These are phyloP conservation scores for Xylariaceae sp. DNA, from an alignment of 2,329 filamentous ascomycete species.

Conservation along the genomic window DNA sequence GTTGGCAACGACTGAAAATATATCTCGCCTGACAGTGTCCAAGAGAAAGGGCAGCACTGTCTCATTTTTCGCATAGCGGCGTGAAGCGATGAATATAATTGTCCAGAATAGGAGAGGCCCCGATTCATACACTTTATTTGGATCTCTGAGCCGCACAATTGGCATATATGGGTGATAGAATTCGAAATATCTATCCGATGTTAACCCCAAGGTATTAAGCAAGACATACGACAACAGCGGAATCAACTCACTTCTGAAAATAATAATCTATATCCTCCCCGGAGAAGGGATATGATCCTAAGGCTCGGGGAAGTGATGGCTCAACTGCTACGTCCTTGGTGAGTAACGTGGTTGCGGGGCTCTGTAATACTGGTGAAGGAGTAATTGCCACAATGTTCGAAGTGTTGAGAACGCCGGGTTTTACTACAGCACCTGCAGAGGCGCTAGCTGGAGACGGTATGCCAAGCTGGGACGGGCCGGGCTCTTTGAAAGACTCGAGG, in stretches of 20 bases:
- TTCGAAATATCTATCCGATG: conserved; percentile 50
- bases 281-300: conserved; percentile 52
- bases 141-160: conserved; percentile 51
- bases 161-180: conserved; percentile 57
- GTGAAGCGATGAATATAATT: conserved; percentile 53
- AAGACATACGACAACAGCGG: not conserved
- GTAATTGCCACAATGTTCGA: conserved; percentile 19
- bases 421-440: conserved; percentile 16
- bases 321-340: conserved; percentile 23
- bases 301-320: conserved; percentile 43
- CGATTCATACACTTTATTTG: conserved; percentile 53
- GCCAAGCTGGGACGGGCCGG: conserved; percentile 19
- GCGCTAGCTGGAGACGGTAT: conserved; percentile 26
- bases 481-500: conserved; percentile 22
- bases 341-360: conserved; percentile 32
- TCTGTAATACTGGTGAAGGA: conserved; percentile 34
- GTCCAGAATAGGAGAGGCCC: conserved; percentile 57
- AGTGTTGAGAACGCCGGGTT: conserved; percentile 6
- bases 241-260: conserved; percentile 50
- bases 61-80: conserved; percentile 50
- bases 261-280: conserved; percentile 59
- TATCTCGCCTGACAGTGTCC: conserved; percentile 50
- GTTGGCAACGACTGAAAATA: conserved; percentile 47
- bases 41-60: conserved; percentile 48
- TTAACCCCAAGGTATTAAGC: not conserved